Evolutionary conservation across 2,329 filamentous ascomycete genomes (phyloP), one percentile per base, ranked within the genome.

Genomic region (Huntiella bhutanensis): DNA sequence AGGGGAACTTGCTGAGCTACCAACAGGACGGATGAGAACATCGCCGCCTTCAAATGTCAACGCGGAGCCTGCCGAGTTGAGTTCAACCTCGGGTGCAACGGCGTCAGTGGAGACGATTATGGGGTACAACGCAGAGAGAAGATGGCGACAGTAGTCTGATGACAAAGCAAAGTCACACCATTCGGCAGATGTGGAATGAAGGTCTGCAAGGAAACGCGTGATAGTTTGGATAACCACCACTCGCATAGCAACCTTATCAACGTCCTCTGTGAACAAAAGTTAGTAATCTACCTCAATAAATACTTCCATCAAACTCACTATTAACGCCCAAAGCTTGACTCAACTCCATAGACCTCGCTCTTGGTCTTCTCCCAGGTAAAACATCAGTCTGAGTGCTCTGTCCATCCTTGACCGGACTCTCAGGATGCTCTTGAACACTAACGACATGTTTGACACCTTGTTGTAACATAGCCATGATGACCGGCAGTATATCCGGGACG

Each of bases 401-500:
- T 1, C 15, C 40, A 11, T 46, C 43, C 11, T 41, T 41, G n/a
- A 48, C 49, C 2, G 74, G 71, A 1, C 73, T 77, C 44, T 73
- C 68, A 1, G 72, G 68, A 51, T 77, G 71, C 46, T 72, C 69
- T 52, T 77, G 72, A 19, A 75, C 68, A 51, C 71, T 73, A 45
- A 79, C 66, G 5, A 82, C 66, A 48, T 80, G 74, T 51, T 83
- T 81, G 16, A 96, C 60, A 0, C 86, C 88, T 56, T 82, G 78
- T 56, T 92, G 83, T 2, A 98, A 65, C 86, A 98, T 92, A 0
- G 79, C 74, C 4, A 77, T 79, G 40, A 98, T 80, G 8, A 93
- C 78, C 0, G 80, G 71, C 17, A 95, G 65, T 5, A 85, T 75
- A 48, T 92, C 86, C 0, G 85, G 77, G 56, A 85, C 82, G 1